These are phyloP conservation scores for Claviceps sp. DNA, from an alignment of 2,329 filamentous ascomycete genomes.

Conservation along the genomic window DNA sequence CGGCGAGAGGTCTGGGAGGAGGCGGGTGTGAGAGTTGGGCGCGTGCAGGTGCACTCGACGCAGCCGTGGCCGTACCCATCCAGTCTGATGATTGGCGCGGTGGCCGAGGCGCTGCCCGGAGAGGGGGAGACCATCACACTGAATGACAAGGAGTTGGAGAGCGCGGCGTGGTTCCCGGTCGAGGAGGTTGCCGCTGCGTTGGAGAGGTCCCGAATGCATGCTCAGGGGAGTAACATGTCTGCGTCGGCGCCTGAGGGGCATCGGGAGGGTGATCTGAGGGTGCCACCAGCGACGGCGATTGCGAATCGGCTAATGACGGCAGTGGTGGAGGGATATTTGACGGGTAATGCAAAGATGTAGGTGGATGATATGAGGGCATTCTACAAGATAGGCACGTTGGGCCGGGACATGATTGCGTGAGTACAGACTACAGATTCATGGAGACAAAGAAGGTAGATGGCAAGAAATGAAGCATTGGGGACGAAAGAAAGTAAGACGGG, in stretches of 20 bases:
- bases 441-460: neutral
- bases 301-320: conserved; percentile 77
- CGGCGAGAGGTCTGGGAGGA: conserved; percentile 80
- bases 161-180: conserved; percentile 75
- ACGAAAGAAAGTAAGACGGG: too few species aligned
- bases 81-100: conserved; percentile 74
- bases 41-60: conserved; percentile 69
- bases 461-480: neutral
- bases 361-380: neutral
- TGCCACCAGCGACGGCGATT: conserved; percentile 83
- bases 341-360: conserved; percentile 35
- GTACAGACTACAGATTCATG: neutral
- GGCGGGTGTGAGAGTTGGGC: conserved; percentile 60
- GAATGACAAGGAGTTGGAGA: conserved; percentile 83
- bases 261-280: conserved; percentile 60
- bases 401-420: too few species aligned
- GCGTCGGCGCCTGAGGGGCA: conserved; percentile 52
- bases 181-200: conserved; percentile 72
- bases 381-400: neutral
- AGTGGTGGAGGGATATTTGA: conserved; percentile 62
- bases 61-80: conserved; percentile 84
- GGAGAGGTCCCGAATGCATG: conserved; percentile 43
- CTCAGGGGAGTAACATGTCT: conserved; percentile 48
- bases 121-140: conserved; percentile 68
- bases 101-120: conserved; percentile 66